Conservation (phyloP, 2,329 filamentous ascomycete genomes). For the Cytospora schulzeri region DNA sequence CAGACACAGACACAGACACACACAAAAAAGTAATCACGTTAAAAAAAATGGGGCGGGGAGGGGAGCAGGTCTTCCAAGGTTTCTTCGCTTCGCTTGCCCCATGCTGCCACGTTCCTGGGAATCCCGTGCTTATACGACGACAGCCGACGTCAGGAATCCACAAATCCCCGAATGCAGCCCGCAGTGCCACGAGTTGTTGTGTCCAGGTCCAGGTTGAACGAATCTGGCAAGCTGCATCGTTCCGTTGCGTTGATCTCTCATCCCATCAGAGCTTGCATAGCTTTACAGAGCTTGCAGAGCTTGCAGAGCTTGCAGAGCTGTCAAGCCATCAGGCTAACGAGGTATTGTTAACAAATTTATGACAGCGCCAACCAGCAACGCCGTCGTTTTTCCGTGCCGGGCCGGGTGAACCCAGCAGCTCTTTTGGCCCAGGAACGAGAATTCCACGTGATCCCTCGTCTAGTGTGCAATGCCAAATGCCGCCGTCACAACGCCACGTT, state of each 20-base stretch:
- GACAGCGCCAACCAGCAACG: not conserved
- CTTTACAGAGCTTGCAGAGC: too few species aligned
- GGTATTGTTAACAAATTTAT: too few species aligned
- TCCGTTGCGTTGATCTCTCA: not conserved
- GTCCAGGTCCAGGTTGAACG: too few species aligned
- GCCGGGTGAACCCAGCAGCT: not conserved
- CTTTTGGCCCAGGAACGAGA: not conserved
- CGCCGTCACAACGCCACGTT: not conserved
- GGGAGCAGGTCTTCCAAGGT: too few species aligned
- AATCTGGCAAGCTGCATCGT: not conserved
- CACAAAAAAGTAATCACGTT: not conserved
- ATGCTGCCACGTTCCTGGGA: too few species aligned
- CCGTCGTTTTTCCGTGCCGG: not conserved
- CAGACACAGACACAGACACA: too few species aligned
- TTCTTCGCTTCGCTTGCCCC: too few species aligned
- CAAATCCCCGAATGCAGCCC: not conserved
- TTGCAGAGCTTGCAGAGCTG: too few species aligned
- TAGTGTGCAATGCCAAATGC: not conserved
- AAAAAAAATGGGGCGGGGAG: too few species aligned
- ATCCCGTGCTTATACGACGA: not conserved
- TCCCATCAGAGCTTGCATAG: too few species aligned
- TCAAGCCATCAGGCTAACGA: too few species aligned
- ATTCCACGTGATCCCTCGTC: not conserved
- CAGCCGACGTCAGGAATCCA: not conserved
- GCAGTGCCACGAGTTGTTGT: not conserved